Evolutionary conservation across 495 filamentous ascomycete species (phyloP), one percentile per base, ranked within the genome.

Genomic region (Neurospora cerealis): DNA sequence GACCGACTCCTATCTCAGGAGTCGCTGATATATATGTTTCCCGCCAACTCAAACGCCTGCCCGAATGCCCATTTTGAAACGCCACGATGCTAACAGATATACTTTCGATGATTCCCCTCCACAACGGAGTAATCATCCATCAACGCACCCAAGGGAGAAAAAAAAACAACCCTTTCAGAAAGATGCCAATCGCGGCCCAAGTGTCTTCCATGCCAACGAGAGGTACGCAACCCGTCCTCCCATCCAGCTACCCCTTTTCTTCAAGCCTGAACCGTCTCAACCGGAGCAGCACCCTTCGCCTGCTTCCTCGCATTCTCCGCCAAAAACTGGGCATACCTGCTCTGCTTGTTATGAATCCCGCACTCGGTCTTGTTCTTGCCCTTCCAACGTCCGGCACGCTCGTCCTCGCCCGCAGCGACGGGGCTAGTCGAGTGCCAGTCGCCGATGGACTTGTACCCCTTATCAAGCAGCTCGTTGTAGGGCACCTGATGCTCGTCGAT

Each of bases 391-490:
- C 96, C 96, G 15, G 96, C 91, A n/a, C 96, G 90, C 88, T 99
- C 96, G 79, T 98, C 96, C 83, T 98, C 96, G 72, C 92, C 93
- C 71, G 93, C 93, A 72, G 88, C 89, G 72, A 98, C 93, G 6
- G 96, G 95, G 77, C 91, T 91, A 48, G 96, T 99, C 42, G 93
- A 96, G 85, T 99, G 96, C 93, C 95, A 98, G 83, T 99, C 96
- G 75, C 96, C 96, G 74, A 99, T 86, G 75, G 93, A 96, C 88
- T 98, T 98, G 88, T 99, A 99, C 19, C 96, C 94, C 72, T 85
- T 86, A 84, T 98, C 93, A 5, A 99, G 87, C 13, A 99, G 87
- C 72, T 87, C 91, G 79, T 99, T 99, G 87, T 97, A 98, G 1
- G 96, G 96, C 5, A 99, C 93, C 73, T 96, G 80, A 84, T 97